Conservation (phyloP, 306 rosid genomes). For the Pyrus betulifolia region DNA sequence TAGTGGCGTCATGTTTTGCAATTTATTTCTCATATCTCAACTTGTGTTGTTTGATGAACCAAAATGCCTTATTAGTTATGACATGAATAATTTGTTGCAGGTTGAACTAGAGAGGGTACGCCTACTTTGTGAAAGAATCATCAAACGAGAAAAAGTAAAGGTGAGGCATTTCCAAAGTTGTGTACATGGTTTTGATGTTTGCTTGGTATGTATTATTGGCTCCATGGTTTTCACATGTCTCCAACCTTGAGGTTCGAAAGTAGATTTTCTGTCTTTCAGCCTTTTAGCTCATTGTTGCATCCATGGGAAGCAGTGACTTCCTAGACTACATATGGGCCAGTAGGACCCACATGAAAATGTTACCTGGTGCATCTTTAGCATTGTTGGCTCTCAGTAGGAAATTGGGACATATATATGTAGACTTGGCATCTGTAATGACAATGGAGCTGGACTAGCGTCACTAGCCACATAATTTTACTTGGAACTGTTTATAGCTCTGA, state of each 20-base stretch:
- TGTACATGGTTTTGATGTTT: background rate
- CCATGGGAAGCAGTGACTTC: background rate
- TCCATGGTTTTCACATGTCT: background rate
- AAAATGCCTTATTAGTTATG: background rate
- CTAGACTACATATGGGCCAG: background rate
- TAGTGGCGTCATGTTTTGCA: background rate
- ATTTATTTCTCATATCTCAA: background rate
- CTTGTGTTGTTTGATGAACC: background rate
- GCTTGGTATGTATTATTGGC: background rate
- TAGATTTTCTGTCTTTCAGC: background rate
- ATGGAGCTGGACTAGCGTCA: background rate
- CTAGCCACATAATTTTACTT: background rate
- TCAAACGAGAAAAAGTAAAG: slow-evolving; percentile 93
- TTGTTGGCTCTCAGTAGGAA: background rate
- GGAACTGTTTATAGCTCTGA: background rate
- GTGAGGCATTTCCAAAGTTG: slow-evolving; percentile 19
- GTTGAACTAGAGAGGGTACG: slow-evolving; percentile 95
- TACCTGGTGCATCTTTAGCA: background rate
- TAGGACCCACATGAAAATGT: background rate
- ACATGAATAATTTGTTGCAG: slow-evolving; percentile 39
- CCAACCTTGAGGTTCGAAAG: background rate
- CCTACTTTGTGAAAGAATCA: slow-evolving; percentile 89
- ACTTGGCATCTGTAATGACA: background rate
- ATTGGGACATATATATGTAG: background rate
- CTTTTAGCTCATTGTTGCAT: background rate